phyloP scores from a whole-genome alignment of 75 land plant genomes.

The Pinus albicaulis region DNA sequence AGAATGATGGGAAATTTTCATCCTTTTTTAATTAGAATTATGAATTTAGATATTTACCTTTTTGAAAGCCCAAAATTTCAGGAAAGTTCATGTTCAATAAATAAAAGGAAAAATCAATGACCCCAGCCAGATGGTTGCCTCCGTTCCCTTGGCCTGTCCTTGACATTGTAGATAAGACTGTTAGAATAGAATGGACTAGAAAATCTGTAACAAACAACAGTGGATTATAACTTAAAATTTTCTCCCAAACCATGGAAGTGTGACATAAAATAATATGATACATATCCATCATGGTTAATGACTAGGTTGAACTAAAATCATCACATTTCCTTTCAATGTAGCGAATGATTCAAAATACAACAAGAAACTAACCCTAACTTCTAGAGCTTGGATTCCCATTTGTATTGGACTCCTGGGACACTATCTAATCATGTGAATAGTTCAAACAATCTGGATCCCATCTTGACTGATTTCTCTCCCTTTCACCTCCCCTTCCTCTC shows the following conservation, averaged over 20 bases:
- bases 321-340: neutral
- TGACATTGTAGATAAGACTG: constrained; percentile 40
- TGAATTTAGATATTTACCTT: constrained; percentile 4
- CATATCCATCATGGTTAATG: neutral
- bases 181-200: neutral
- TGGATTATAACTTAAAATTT: neutral
- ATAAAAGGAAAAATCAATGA: constrained; percentile 21
- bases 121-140: constrained; percentile 90
- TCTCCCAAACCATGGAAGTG: neutral
- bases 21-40: neutral
- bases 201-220: neutral
- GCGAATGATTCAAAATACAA: neutral
- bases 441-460: constrained; percentile 16
- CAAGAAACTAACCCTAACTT: constrained; percentile 26
- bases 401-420: constrained; percentile 11
- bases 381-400: constrained; percentile 34
- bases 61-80: neutral
- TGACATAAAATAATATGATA: neutral
- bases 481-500: constrained; percentile 12
- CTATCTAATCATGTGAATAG: constrained; percentile 1
- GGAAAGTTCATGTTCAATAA: neutral
- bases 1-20: too few species aligned
- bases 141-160: constrained; percentile 71
- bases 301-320: neutral
- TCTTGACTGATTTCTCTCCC: constrained; percentile 28